Evolutionary conservation across 345 rosid genomes (phyloP).

Genomic region (Populus euphratica): DNA sequence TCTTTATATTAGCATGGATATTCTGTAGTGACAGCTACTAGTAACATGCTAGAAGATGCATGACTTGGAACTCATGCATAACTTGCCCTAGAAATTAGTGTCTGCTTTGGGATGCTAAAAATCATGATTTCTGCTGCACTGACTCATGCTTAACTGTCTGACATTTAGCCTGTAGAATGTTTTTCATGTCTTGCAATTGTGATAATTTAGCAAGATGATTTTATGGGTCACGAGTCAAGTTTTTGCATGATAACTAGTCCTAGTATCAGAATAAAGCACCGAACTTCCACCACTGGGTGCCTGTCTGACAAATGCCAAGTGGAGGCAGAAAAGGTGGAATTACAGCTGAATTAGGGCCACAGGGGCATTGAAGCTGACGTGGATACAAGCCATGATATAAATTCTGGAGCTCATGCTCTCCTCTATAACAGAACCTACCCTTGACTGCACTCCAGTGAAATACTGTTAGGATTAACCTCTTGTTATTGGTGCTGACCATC

Average conservation of each 20-base stretch:
- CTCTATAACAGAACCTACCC: slow-evolving; percentile 32
- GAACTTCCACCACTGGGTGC: not conserved
- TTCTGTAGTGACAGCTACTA: no score
- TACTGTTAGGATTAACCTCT: slow-evolving; percentile 32
- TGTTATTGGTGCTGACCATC: slow-evolving; percentile 1
- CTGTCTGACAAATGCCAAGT: not conserved
- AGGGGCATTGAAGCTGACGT: slow-evolving; percentile 23
- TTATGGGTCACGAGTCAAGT: not conserved
- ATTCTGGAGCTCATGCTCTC: slow-evolving; percentile 32
- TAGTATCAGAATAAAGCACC: not conserved
- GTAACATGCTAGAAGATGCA: no score
- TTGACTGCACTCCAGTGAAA: slow-evolving; percentile 41
- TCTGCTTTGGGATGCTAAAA: not conserved
- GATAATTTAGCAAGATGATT: not conserved
- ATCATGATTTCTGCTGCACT: not conserved
- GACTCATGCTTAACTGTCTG: not conserved
- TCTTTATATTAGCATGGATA: no score
- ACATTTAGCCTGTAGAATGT: not conserved
- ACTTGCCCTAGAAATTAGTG: not conserved
- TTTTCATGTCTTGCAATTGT: not conserved
- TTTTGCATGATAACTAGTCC: not conserved
- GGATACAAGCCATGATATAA: slow-evolving; percentile 35
- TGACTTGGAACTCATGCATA: not conserved
- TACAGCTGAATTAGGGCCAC: slow-evolving; percentile 29
- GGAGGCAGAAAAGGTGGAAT: slow-evolving; percentile 2